Conservation (phyloP, 805 yeast genomes). For the Zygoascus bituminiphila region DNA sequence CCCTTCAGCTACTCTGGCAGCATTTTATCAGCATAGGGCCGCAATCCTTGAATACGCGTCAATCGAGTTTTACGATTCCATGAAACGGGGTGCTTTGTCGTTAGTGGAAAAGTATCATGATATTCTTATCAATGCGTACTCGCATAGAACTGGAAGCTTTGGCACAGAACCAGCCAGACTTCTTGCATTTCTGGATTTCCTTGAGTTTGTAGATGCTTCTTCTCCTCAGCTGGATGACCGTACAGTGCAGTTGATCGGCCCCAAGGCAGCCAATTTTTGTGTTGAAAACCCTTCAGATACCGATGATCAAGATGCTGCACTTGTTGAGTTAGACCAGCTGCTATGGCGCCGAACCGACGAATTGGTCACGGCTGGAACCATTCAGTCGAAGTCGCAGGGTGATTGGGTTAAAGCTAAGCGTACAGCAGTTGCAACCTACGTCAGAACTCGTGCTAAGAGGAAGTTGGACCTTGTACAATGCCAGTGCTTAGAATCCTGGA, state of each 20-base stretch:
- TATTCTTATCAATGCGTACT: constrained; percentile 38
- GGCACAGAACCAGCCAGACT: constrained; percentile 45
- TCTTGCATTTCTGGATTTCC: constrained; percentile 59
- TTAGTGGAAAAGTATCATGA: constrained; percentile 46
- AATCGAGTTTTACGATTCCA: constrained; percentile 59
- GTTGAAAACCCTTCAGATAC: background rate
- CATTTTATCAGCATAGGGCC: constrained; percentile 55
- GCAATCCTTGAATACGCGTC: constrained; percentile 57
- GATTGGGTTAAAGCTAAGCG: constrained; percentile 7
- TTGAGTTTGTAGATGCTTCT: constrained; percentile 38
- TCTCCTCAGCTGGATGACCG: background rate
- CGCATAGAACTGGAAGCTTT: constrained; percentile 20
- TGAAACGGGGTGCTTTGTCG: constrained; percentile 39
- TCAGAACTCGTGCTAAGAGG: background rate
- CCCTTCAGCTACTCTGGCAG: constrained; percentile 36
- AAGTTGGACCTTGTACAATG: background rate
- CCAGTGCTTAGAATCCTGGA: constrained; percentile 71
- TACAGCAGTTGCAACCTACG: background rate
- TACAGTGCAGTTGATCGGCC: background rate
- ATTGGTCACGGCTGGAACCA: constrained; percentile 8
- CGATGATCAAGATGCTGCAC: background rate
- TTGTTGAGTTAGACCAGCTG: background rate
- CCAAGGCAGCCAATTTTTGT: background rate
- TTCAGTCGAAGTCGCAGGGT: constrained; percentile 8
- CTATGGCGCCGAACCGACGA: background rate